Evolutionary conservation across 108 stramenopile species (phyloP).

Genomic region (Mayamaea pseudoterrestris): DNA sequence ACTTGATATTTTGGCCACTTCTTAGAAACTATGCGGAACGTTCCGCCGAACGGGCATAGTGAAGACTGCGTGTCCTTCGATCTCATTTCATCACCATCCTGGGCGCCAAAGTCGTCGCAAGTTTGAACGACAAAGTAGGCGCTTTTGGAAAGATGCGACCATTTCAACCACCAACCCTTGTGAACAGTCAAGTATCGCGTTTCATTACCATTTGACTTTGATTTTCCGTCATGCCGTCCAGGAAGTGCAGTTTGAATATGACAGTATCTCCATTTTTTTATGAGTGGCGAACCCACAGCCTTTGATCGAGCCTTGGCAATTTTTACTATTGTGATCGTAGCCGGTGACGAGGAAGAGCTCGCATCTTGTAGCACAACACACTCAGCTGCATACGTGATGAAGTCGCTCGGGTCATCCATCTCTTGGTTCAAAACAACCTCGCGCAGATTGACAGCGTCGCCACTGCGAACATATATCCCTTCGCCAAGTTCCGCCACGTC

Average conservation of each 20-base stretch:
- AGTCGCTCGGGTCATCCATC: constrained; percentile 1
- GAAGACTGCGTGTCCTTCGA: constrained; percentile 22
- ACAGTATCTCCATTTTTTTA: constrained; percentile 77
- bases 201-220: constrained; percentile 23
- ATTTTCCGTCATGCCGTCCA: too few relatives aligned
- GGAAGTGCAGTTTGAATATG: constrained; percentile 40
- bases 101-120: constrained; percentile 10
- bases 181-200: constrained; percentile 70
- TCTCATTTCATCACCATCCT: constrained; percentile 12
- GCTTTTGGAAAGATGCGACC: constrained; percentile 60
- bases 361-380: constrained; percentile 63
- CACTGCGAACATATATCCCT: constrained; percentile 46
- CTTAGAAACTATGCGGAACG: constrained; percentile 54
- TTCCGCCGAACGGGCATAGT: constrained; percentile 43
- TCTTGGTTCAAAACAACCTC: constrained; percentile 23
- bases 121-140: constrained; percentile 47
- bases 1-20: constrained; percentile 72
- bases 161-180: constrained; percentile 87
- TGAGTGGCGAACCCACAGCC: constrained; percentile 22
- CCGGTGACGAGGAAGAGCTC: constrained; percentile 21
- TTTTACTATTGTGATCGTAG: constrained; percentile 40
- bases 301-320: constrained; percentile 12
- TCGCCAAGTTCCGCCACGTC: constrained; percentile 38
- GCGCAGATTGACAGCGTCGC: constrained; percentile 33
- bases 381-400: constrained; percentile 45